phyloP scores from a whole-genome alignment of 805 yeast species.

The Barnettozyma botsteinii region DNA sequence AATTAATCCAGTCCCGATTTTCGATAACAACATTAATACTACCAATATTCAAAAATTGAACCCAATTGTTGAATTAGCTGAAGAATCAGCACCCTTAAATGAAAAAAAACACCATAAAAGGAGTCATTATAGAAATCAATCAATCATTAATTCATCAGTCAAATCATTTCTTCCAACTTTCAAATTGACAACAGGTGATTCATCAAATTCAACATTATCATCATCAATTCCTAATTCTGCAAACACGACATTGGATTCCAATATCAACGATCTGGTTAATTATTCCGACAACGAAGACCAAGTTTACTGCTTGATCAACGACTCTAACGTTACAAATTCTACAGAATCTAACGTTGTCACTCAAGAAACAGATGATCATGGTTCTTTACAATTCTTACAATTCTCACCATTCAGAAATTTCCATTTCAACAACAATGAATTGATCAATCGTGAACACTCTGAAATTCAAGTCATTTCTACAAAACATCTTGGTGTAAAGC shows the following conservation, averaged over 20 bases:
- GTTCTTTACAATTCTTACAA: not conserved
- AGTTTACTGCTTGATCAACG: constrained; percentile 1
- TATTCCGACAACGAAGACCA: not conserved
- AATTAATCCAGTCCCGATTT: not conserved
- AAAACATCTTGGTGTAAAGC: not conserved
- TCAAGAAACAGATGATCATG: not conserved
- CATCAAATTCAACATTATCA: not conserved
- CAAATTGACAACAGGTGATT: constrained; percentile 2
- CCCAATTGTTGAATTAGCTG: constrained; percentile 2
- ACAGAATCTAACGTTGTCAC: not conserved
- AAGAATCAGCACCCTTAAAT: too few relatives aligned
- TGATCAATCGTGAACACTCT: not conserved
- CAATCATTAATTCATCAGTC: not conserved
- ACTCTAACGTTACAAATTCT: not conserved
- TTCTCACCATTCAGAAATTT: constrained; percentile 1
- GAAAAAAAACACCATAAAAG: too few relatives aligned
- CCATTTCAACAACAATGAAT: not conserved
- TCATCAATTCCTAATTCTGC: not conserved
- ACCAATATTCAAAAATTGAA: too few relatives aligned
- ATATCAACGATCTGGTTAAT: not conserved
- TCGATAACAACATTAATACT: too few relatives aligned
- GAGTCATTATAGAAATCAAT: not conserved
- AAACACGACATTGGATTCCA: not conserved
- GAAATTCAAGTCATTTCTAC: too few relatives aligned
- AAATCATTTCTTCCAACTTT: constrained; percentile 6